A percentile compares a stretch with the other conserved stretches of the same genome.
Evolutionary conservation across 495 filamentous ascomycete genomes (phyloP).

Genomic region (Penicillium roqueforti): DNA sequence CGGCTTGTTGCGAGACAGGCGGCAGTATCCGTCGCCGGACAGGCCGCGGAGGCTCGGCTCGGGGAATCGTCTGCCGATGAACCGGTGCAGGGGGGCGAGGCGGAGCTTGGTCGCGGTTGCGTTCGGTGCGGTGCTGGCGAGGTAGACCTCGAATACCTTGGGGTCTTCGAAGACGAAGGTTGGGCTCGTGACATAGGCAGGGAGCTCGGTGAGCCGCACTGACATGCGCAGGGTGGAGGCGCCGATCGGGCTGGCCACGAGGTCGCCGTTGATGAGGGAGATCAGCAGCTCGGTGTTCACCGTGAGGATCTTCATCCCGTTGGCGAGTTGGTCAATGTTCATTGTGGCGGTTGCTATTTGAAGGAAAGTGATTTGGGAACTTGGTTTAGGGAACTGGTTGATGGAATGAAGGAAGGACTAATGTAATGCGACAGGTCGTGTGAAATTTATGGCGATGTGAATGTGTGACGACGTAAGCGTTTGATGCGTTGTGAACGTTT

Average conservation of each 20-base stretch:
- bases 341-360: neutral
- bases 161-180: neutral
- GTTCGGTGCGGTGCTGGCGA: neutral
- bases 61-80: neutral
- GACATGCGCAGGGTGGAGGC: neutral
- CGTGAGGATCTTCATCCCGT: neutral
- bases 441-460: neutral
- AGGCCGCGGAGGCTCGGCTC: neutral
- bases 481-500: too few species aligned
- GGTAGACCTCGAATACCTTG: neutral
- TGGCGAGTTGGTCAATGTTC: neutral
- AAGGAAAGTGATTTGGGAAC: neutral
- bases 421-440: neutral
- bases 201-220: neutral
- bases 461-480: too few species aligned
- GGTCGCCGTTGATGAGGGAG: neutral
- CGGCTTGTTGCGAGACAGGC: neutral
- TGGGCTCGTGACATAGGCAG: too few species aligned
- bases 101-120: neutral
- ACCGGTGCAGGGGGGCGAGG: neutral
- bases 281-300: neutral
- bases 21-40: neutral
- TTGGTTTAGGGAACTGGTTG: neutral
- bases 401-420: neutral
- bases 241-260: neutral